phyloP scores from a whole-genome alignment of 2,329 filamentous ascomycete species.

The Pseudopithomyces chartarum region DNA sequence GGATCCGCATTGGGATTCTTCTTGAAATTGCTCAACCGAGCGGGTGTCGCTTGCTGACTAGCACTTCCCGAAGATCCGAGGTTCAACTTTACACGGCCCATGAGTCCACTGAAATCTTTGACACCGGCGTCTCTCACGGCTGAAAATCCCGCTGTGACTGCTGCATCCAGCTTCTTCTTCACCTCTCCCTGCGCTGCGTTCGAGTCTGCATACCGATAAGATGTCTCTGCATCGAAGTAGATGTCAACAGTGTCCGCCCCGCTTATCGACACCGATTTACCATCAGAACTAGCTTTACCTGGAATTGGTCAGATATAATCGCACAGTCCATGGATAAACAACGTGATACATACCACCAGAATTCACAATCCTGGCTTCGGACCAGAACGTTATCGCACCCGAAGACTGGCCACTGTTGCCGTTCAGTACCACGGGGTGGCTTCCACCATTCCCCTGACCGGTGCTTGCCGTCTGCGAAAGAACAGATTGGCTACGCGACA shows the following conservation, averaged over 20 bases:
- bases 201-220: slow-evolving; percentile 11
- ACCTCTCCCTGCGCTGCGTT: slow-evolving; percentile 14
- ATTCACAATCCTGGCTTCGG: slow-evolving; percentile 5
- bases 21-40: not conserved
- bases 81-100: not conserved
- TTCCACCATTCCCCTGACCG: not conserved
- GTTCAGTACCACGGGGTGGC: not conserved
- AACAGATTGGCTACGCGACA: slow-evolving; percentile 8
- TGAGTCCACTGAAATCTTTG: not conserved
- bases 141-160: slow-evolving; percentile 12
- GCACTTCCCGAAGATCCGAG: slow-evolving; percentile 3
- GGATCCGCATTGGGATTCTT: not conserved
- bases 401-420: not conserved
- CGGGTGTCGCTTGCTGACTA: not conserved
- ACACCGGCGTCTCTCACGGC: not conserved
- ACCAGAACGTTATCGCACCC: not conserved
- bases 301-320: not conserved
- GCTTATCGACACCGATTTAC: slow-evolving; percentile 6
- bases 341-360: slow-evolving; percentile 13
- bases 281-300: slow-evolving; percentile 10
- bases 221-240: slow-evolving; percentile 19
- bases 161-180: slow-evolving; percentile 20
- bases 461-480: slow-evolving; percentile 7
- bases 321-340: no score
- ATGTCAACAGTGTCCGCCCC: slow-evolving; percentile 17